Evolutionary conservation across 768 basidiomycete species (phyloP).

Genomic region (Tricholoma sp.): DNA sequence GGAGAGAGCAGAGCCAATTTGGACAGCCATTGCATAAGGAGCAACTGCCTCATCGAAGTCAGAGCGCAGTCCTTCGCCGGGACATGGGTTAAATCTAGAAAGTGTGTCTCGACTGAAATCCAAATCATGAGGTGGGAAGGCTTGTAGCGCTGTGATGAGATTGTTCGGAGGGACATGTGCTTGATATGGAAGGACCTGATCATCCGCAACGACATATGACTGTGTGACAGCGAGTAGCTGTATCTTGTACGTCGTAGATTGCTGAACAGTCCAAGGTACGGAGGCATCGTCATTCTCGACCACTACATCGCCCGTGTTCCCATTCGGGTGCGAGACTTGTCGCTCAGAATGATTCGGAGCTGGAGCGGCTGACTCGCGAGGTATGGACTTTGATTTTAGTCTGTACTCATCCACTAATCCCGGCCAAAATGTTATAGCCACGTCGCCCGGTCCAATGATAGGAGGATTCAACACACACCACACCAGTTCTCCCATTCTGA

Average conservation of each 20-base stretch:
- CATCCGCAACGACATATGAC: conserved; percentile 44
- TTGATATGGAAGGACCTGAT: conserved; percentile 70
- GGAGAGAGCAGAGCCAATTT: conserved; percentile 61
- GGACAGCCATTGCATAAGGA: conserved; percentile 66
- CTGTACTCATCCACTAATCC: conserved; percentile 57
- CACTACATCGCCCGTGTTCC: conserved; percentile 17
- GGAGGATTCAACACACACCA: conserved; percentile 59
- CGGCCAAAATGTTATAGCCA: conserved; percentile 69
- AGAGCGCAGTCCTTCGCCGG: conserved; percentile 17
- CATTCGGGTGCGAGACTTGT: not conserved
- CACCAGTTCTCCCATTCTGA: conserved; percentile 63
- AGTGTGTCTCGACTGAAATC: conserved; percentile 37
- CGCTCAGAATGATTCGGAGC: conserved; percentile 2
- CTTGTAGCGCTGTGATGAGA: conserved; percentile 46
- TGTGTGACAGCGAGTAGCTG: conserved; percentile 58
- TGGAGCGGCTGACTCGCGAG: conserved; percentile 12
- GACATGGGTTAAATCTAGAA: conserved; percentile 50
- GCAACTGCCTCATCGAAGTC: conserved; percentile 50
- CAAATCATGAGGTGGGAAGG: conserved; percentile 36
- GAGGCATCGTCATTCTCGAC: conserved; percentile 16
- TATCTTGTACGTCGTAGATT: conserved; percentile 62
- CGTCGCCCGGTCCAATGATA: conserved; percentile 34
- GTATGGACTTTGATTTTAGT: conserved; percentile 40
- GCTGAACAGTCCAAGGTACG: conserved; percentile 52
- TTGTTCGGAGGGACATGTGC: conserved; percentile 52